phyloP scores from a whole-genome alignment of 805 yeast species.

The Phaffomyces thermotolerans region DNA sequence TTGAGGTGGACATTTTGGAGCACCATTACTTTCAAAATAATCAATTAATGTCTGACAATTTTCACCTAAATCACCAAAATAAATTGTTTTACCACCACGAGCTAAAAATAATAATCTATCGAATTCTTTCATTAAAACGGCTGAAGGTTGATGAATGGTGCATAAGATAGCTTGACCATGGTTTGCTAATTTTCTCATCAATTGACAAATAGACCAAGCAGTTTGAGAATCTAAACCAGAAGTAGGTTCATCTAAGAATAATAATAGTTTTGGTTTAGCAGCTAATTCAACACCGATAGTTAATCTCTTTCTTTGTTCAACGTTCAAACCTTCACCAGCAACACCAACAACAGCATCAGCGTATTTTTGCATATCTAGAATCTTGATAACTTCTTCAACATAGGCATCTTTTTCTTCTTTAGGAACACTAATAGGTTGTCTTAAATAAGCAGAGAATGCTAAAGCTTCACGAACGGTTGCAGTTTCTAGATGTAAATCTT shows the following conservation, averaged over 20 bases:
- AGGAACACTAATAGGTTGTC: constrained; percentile 52
- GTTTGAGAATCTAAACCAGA: constrained; percentile 66
- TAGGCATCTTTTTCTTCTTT: constrained; percentile 52
- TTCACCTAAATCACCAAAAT: constrained; percentile 67
- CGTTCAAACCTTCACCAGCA: constrained; percentile 63
- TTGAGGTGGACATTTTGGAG: constrained; percentile 55
- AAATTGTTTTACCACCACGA: constrained; percentile 66
- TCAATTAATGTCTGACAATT: constrained; percentile 50
- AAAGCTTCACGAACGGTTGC: constrained; percentile 71
- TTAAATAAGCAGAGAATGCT: constrained; percentile 58
- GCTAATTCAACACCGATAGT: constrained; percentile 64
- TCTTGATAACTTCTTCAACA: constrained; percentile 56
- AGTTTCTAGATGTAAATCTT: constrained; percentile 60
- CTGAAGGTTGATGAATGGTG: constrained; percentile 86
- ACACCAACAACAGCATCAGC: constrained; percentile 73
- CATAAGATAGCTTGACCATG: constrained; percentile 61
- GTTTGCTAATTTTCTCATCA: constrained; percentile 52
- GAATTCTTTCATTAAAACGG: constrained; percentile 67
- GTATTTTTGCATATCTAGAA: constrained; percentile 56
- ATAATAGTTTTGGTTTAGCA: constrained; percentile 53
- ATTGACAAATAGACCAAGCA: constrained; percentile 58
- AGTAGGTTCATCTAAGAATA: constrained; percentile 63
- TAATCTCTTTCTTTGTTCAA: constrained; percentile 58
- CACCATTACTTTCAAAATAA: constrained; percentile 61
- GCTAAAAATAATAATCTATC: constrained; percentile 68